These are phyloP conservation scores for Fusarium bulbicola DNA, from an alignment of 2,329 filamentous ascomycete species.

Conservation along the genomic window DNA sequence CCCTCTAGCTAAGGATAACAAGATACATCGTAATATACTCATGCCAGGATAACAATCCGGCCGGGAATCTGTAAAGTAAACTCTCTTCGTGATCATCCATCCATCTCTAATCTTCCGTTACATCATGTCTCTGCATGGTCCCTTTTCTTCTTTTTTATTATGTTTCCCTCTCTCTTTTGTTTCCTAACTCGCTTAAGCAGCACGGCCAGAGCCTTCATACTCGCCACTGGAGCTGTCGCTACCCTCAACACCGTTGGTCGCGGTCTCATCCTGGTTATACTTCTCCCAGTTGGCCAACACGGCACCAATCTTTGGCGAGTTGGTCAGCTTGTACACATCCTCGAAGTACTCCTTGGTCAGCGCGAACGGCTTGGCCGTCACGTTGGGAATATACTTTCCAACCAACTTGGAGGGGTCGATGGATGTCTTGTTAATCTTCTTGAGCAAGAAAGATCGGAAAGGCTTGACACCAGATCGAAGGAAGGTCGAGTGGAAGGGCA, in stretches of 20 bases:
- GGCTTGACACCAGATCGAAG: conserved; percentile 98
- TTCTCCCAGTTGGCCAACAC: conserved; percentile 89
- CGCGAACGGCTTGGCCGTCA: conserved; percentile 94
- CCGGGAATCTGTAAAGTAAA: conserved; percentile 33
- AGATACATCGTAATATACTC: conserved; percentile 43
- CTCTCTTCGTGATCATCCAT: conserved; percentile 40
- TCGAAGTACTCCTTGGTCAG: conserved; percentile 99
- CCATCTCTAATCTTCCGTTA: conserved; percentile 27
- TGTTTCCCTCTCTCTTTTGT: conserved; percentile 9
- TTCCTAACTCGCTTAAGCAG: conserved; percentile 46
- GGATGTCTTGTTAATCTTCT: conserved; percentile 99
- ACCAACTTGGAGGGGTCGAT: conserved; percentile 97
- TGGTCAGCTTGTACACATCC: conserved; percentile 95
- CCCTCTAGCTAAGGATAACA: conserved; percentile 36
- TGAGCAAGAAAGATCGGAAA: conserved; percentile 96
- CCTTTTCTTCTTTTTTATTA: conserved; percentile 6
- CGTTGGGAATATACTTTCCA: conserved; percentile 99
- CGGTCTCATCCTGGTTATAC: conserved; percentile 64
- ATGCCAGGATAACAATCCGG: conserved; percentile 33
- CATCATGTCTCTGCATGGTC: conserved; percentile 24
- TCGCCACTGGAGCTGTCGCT: conserved; percentile 53
- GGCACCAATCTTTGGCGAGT: conserved; percentile 78
- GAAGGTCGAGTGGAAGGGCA: conserved; percentile 99
- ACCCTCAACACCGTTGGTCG: conserved; percentile 45
- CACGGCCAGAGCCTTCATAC: conserved; percentile 54